These are phyloP conservation scores for Nakazawaea peltata DNA, from an alignment of 805 yeast genomes.

Conservation along the genomic window DNA sequence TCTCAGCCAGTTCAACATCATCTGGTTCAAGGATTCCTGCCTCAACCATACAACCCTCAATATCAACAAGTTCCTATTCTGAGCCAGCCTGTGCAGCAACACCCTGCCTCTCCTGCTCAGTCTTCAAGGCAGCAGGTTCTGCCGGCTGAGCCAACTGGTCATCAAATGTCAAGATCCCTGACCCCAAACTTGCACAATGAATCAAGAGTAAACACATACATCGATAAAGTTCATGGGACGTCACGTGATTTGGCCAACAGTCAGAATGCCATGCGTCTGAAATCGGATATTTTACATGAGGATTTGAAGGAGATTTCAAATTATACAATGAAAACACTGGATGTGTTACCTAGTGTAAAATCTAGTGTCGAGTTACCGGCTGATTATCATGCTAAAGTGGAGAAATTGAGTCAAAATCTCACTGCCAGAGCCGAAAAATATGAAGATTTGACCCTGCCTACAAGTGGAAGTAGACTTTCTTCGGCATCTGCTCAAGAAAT, in stretches of 20 bases:
- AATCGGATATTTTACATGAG: slow-evolving; percentile 12
- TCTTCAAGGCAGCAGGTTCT: neutral
- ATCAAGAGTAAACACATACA: neutral
- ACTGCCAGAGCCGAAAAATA: slow-evolving; percentile 1
- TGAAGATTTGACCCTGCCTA: no score
- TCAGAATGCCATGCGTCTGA: slow-evolving; percentile 11
- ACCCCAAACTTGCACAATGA: neutral
- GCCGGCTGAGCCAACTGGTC: slow-evolving; percentile 2
- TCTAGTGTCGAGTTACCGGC: slow-evolving; percentile 15
- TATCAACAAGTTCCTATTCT: no score
- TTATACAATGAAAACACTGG: slow-evolving; percentile 1
- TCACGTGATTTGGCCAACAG: slow-evolving; percentile 3
- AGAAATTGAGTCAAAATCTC: neutral
- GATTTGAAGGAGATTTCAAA: slow-evolving; percentile 1
- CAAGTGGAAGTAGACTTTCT: no score
- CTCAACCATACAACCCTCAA: no score
- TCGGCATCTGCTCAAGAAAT: no score
- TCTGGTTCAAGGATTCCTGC: no score
- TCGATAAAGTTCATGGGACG: slow-evolving; percentile 1
- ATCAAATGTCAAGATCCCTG: neutral
- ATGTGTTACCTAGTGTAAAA: slow-evolving; percentile 5
- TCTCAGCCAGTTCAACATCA: no score
- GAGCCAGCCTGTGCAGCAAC: no score
- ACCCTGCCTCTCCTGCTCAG: no score
- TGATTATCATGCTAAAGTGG: neutral